These are phyloP conservation scores for Ogataea trehalophila DNA, from an alignment of 805 yeast species.

Conservation along the genomic window DNA sequence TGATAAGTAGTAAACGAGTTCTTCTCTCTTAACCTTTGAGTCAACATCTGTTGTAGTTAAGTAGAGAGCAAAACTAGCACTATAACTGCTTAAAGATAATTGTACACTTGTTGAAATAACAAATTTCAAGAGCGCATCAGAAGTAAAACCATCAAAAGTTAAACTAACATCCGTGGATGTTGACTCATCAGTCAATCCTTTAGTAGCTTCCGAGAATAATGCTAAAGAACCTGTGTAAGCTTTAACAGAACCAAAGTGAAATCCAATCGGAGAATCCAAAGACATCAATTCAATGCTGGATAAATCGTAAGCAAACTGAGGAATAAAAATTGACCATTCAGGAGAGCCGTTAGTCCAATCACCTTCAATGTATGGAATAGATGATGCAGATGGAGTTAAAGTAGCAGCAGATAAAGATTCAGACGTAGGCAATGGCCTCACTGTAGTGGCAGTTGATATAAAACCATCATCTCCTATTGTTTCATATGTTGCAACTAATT, in stretches of 20 bases:
- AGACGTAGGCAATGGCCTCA: slow-evolving; percentile 1
- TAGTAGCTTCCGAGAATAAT: background rate
- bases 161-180: slow-evolving; percentile 1
- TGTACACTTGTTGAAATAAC: slow-evolving; percentile 2
- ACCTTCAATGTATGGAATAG: slow-evolving; percentile 9
- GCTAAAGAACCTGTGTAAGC: slow-evolving; percentile 1
- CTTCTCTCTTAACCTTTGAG: slow-evolving; percentile 12
- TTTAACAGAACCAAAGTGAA: background rate
- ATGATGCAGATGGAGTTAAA: slow-evolving; percentile 2
- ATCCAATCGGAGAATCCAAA: slow-evolving; percentile 2
- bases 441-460: slow-evolving; percentile 12
- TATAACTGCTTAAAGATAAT: slow-evolving; percentile 13
- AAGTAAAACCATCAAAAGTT: slow-evolving; percentile 9
- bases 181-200: slow-evolving; percentile 6
- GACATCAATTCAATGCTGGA: slow-evolving; percentile 2
- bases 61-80: slow-evolving; percentile 7
- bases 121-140: slow-evolving; percentile 12
- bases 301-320: slow-evolving; percentile 4
- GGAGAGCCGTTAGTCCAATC: slow-evolving; percentile 11
- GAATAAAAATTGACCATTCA: slow-evolving; percentile 14
- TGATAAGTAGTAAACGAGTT: slow-evolving; percentile 8
- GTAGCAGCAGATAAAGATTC: slow-evolving; percentile 2
- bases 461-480: slow-evolving; percentile 15
- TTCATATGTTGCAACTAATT: slow-evolving; percentile 22
- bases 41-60: slow-evolving; percentile 1